phyloP scores from a whole-genome alignment of 352 stramenopile species.

The Pythium aphanidermatum region DNA sequence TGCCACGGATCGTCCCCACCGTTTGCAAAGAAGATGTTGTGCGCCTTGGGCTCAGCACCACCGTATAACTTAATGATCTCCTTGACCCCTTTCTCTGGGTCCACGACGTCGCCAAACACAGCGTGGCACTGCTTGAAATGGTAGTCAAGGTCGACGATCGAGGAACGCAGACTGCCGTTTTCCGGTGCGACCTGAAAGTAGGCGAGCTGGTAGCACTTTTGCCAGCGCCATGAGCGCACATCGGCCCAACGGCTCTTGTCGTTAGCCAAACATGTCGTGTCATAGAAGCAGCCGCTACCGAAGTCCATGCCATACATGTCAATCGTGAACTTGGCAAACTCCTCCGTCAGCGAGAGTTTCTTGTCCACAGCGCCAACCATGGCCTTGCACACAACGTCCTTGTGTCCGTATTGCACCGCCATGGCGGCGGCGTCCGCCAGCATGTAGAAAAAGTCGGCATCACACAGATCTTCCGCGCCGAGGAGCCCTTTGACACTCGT shows the following conservation, averaged over 20 bases:
- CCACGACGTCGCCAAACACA: slow-evolving; percentile 65
- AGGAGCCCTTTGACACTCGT: slow-evolving; percentile 61
- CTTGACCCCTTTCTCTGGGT: slow-evolving; percentile 47
- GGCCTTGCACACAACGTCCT: slow-evolving; percentile 63
- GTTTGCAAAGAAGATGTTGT: slow-evolving; percentile 85
- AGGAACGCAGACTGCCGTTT: slow-evolving; percentile 51
- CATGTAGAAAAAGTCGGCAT: slow-evolving; percentile 90
- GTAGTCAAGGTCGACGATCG: slow-evolving; percentile 68
- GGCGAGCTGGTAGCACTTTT: slow-evolving; percentile 83
- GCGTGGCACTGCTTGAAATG: slow-evolving; percentile 70
- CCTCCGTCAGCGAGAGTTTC: slow-evolving; percentile 45
- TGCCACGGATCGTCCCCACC: slow-evolving; percentile 84
- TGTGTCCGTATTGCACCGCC: slow-evolving; percentile 85
- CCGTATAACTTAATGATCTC: slow-evolving; percentile 70
- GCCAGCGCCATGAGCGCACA: slow-evolving; percentile 81
- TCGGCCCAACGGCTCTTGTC: slow-evolving; percentile 55
- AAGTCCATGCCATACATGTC: slow-evolving; percentile 77
- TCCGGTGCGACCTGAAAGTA: slow-evolving; percentile 81
- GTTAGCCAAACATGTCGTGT: slow-evolving; percentile 58
- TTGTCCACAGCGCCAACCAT: slow-evolving; percentile 45
- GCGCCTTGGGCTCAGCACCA: slow-evolving; percentile 53
- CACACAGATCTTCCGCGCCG: slow-evolving; percentile 43
- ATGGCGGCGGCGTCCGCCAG: slow-evolving; percentile 82
- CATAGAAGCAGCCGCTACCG: slow-evolving; percentile 76
- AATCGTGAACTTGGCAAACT: slow-evolving; percentile 78